Evolutionary conservation across 2,329 filamentous ascomycete genomes (phyloP).

Genomic region (Neonectria magnoliae): DNA sequence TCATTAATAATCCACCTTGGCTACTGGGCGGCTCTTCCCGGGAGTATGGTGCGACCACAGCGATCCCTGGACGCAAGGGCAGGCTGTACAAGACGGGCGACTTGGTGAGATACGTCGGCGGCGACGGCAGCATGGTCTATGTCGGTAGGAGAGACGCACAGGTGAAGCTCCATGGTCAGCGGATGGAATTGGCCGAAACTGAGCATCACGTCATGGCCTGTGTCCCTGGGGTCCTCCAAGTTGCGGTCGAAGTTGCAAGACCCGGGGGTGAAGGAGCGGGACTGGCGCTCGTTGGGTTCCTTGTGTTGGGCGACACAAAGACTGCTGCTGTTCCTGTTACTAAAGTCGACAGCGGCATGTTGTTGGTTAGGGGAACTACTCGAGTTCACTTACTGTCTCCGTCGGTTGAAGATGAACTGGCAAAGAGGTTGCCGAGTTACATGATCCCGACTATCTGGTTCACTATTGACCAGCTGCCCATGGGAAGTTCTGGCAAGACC

Average conservation of each 20-base stretch:
- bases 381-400: not conserved
- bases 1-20: constrained; percentile 7
- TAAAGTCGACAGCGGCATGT: not conserved
- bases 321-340: not conserved
- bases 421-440: constrained; percentile 26
- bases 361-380: not conserved
- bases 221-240: not conserved
- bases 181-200: constrained; percentile 44
- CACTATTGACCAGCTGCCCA: constrained; percentile 23
- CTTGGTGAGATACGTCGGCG: constrained; percentile 31
- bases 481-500: constrained; percentile 30
- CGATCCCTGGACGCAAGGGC: not conserved
- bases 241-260: not conserved
- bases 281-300: not conserved
- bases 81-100: constrained; percentile 50
- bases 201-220: constrained; percentile 28
- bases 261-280: not conserved
- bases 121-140: constrained; percentile 41
- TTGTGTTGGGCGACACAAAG: not conserved
- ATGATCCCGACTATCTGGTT: constrained; percentile 27
- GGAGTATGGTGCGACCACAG: too few relatives aligned
- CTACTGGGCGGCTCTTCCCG: not conserved
- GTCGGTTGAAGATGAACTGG: not conserved
- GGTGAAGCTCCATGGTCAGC: constrained; percentile 45
- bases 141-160: constrained; percentile 44